phyloP scores from a whole-genome alignment of 179 eudicot species.

The Heliamphora pulchella region DNA sequence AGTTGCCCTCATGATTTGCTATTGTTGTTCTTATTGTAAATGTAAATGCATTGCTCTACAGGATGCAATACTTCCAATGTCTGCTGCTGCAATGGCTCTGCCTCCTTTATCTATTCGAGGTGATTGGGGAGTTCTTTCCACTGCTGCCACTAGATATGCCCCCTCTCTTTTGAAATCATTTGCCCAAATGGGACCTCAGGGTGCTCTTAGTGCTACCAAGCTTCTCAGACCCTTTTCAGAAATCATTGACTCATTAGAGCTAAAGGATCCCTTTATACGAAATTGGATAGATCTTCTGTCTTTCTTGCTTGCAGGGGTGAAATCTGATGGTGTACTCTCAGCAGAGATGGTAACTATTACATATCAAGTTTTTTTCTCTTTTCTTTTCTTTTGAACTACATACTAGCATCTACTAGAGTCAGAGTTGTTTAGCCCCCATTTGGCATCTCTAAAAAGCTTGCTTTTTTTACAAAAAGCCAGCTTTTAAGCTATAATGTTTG shows the following conservation, averaged over 20 bases:
- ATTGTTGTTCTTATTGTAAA: neutral
- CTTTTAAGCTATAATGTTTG: too few relatives aligned
- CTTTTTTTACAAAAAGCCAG: too few relatives aligned
- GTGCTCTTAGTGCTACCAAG: slow-evolving; percentile 87
- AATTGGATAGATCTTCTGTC: slow-evolving; percentile 95
- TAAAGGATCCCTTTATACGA: slow-evolving; percentile 84
- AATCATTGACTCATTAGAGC: slow-evolving; percentile 65
- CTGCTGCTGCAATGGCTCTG: slow-evolving; percentile 92
- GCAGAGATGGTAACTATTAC: slow-evolving; percentile 90
- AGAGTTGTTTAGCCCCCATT: neutral
- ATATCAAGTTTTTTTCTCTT: slow-evolving; percentile 7
- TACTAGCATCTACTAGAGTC: neutral
- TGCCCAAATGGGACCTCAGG: slow-evolving; percentile 80
- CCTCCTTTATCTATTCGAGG: slow-evolving; percentile 95
- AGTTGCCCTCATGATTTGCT: neutral
- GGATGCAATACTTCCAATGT: slow-evolving; percentile 88
- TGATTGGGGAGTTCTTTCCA: slow-evolving; percentile 80
- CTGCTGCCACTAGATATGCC: slow-evolving; percentile 80
- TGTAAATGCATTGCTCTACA: slow-evolving; percentile 23
- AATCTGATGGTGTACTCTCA: slow-evolving; percentile 83
- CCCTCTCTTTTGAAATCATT: slow-evolving; percentile 82
- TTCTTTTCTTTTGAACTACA: neutral
- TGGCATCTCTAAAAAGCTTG: too few relatives aligned
- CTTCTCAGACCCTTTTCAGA: slow-evolving; percentile 91
- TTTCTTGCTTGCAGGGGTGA: slow-evolving; percentile 93